Base-by-base conservation (phyloP, 495 filamentous ascomycete genomes). In the Penicillium arizonense region DNA sequence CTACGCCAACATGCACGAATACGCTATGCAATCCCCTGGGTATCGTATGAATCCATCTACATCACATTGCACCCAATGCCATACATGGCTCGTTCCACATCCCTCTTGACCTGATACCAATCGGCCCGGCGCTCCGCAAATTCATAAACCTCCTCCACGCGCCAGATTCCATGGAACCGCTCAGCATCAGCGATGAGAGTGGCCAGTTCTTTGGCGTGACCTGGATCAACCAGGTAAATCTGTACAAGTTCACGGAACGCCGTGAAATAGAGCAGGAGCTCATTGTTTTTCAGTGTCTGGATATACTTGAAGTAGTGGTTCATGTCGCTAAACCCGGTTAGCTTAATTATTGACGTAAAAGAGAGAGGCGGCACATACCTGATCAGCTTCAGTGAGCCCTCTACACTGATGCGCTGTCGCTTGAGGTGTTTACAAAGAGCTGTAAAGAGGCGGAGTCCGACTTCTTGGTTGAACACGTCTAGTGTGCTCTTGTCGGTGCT, bases 381-480 rank as follows among this genome's bases (percentile, higher is more conserved):
- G 63, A 98, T 97, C 40, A 99, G 78, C 69, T 89, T 92, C 52
- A 97, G 81, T 21, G 94, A 90, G 47, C 94, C 94, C 50, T 91
- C 88, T 13, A 90, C 87, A 61, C 85, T 90, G 70, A 99, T 84
- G 53, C 94, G 84, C 70, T 97, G 94, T 36, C 95, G 85, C 74
- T 97, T 97, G 47, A 99, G 81, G 71, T 99, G 95, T 68, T 99
- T 97, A 77, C 92, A 96, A 33, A 97, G 70, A 12, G 87, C 88
- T 1, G 86, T 82, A 69, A 97, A 97, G 14, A 97, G 80, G 14
- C 95, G 86, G 35, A 97, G 78, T 2, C 94, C 95, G 24, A 97
- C 93, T 74, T 99, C 94, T 73, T 96, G 91, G 69, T 96, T 96
- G 76, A 99, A 99, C 16, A 97, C 94, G 62, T 99, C 94, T 16